phyloP scores from a whole-genome alignment of 768 basidiomycete species.

The Cantharellus anzutake region DNA sequence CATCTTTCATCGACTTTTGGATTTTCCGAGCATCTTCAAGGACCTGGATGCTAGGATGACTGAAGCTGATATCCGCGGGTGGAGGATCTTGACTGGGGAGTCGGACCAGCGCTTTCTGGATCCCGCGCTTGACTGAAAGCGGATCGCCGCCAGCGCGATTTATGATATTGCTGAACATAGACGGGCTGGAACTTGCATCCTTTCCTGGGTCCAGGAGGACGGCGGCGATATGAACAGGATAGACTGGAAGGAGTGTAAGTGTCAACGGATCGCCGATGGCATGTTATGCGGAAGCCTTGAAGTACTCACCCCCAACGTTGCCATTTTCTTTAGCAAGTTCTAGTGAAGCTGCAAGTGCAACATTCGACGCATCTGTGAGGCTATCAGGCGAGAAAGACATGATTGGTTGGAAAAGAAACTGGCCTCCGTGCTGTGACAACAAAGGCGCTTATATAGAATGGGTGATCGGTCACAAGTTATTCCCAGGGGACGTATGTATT shows the following conservation, averaged over 20 bases:
- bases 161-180: constrained; percentile 38
- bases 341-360: background rate
- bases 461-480: too few relatives aligned
- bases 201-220: constrained; percentile 56
- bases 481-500: too few relatives aligned
- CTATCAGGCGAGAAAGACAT: background rate
- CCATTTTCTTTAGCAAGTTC: background rate
- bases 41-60: constrained; percentile 36
- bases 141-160: constrained; percentile 74
- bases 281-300: background rate
- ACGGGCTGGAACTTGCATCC: constrained; percentile 14
- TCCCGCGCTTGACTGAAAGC: constrained; percentile 40
- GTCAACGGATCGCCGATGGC: background rate
- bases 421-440: too few relatives aligned
- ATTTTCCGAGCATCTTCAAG: constrained; percentile 57
- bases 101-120: constrained; percentile 63
- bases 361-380: background rate
- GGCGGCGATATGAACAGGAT: constrained; percentile 69
- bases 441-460: too few relatives aligned
- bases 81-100: constrained; percentile 70
- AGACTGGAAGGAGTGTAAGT: constrained; percentile 25
- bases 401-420: too few relatives aligned
- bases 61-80: constrained; percentile 38
- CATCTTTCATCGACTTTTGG: constrained; percentile 75
- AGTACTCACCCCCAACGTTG: background rate